Conservation (phyloP, 2,329 filamentous ascomycete species). For the Pseudocercospora eumusae region DNA sequence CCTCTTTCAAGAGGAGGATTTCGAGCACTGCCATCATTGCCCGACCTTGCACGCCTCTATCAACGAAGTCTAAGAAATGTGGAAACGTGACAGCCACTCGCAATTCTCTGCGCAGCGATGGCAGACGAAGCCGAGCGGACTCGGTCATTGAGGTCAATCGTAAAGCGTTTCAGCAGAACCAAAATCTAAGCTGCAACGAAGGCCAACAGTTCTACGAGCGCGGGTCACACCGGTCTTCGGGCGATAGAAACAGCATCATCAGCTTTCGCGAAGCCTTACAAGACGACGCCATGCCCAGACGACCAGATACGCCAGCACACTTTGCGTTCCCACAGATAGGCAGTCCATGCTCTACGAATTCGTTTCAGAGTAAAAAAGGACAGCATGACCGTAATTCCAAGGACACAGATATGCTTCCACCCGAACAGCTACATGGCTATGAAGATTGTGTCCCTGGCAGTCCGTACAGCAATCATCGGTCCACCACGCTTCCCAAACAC, state of each 20-base stretch:
- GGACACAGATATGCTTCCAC: constrained; percentile 3
- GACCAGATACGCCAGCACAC: constrained; percentile 5
- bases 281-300: neutral
- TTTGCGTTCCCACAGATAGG: neutral
- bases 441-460: neutral
- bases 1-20: neutral
- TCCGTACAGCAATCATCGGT: neutral
- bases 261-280: neutral
- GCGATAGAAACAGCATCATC: neutral
- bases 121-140: neutral
- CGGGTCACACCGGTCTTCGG: neutral
- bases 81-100: neutral
- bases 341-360: neutral
- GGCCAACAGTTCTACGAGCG: neutral
- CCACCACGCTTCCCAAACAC: neutral
- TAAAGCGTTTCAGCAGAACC: constrained; percentile 1
- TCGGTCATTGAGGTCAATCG: neutral
- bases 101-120: neutral
- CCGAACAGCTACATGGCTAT: neutral
- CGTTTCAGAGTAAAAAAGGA: neutral
- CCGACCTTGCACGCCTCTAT: neutral
- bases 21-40: neutral
- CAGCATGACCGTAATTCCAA: neutral
- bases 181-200: neutral
- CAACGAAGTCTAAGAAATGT: neutral